A percentile compares a stretch with the other conserved stretches of the same genome.
phyloP scores from a whole-genome alignment of 306 rosid genomes.

The Pyrus bretschneideri region DNA sequence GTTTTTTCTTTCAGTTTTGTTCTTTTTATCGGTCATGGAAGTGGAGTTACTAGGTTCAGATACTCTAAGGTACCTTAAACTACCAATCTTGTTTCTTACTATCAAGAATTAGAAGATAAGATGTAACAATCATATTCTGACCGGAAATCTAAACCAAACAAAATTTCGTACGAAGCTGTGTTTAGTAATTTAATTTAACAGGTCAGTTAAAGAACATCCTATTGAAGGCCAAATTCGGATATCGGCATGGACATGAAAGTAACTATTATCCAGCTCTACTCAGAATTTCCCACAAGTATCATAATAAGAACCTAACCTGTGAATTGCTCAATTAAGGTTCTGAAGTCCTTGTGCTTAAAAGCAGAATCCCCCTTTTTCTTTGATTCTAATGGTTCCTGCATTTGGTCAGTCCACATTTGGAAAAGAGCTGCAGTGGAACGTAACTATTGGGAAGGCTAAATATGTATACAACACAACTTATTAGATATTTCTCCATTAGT shows the following conservation, averaged over 20 bases:
- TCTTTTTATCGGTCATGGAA: no score
- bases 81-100: neutral
- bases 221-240: no score
- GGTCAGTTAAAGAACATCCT: no score
- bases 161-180: no score
- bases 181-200: no score
- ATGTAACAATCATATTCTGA: neutral
- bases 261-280: neutral
- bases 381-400: constrained; percentile 70
- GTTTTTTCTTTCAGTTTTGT: no score
- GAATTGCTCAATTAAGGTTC: constrained; percentile 55
- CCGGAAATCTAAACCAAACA: no score
- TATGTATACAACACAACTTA: neutral
- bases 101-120: neutral
- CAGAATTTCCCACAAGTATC: constrained; percentile 4
- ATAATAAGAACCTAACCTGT: constrained; percentile 40
- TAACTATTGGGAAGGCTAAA: neutral
- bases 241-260: no score
- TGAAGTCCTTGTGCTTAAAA: constrained; percentile 31
- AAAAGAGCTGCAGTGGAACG: constrained; percentile 52
- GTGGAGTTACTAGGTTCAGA: no score
- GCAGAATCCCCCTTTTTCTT: constrained; percentile 67
- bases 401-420: constrained; percentile 82
- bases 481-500: neutral
- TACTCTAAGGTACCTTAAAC: no score